These are phyloP conservation scores for Fraxinus sp. DNA, from an alignment of 305 asterid species.

Conservation along the genomic window DNA sequence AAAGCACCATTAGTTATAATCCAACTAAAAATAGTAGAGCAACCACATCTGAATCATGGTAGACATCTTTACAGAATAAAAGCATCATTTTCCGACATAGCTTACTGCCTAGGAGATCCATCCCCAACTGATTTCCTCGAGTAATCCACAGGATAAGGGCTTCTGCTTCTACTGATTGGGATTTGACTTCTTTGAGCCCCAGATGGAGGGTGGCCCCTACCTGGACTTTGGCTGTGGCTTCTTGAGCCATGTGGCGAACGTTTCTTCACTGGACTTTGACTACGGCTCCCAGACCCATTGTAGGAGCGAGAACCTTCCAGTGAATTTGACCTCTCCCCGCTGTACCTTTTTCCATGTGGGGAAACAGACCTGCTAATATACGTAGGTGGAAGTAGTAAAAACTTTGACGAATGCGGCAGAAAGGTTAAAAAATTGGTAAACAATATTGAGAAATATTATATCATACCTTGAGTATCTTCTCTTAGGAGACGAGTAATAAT, in stretches of 20 bases:
- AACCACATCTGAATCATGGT: background rate
- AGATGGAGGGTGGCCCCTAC: slow-evolving; percentile 32
- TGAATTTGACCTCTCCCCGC: slow-evolving; percentile 56
- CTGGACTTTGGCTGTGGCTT: slow-evolving; percentile 72
- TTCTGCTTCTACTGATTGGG: slow-evolving; percentile 47
- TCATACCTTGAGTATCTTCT: slow-evolving; percentile 72
- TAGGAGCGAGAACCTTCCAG: slow-evolving; percentile 44
- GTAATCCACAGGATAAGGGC: slow-evolving; percentile 35
- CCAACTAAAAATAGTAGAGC: background rate
- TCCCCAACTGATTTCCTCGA: slow-evolving; percentile 37
- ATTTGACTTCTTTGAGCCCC: slow-evolving; percentile 27
- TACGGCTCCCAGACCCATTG: slow-evolving; percentile 39
- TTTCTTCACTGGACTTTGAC: slow-evolving; percentile 46
- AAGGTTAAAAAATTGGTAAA: background rate
- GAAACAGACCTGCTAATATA: slow-evolving; percentile 58
- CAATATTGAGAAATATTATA: background rate
- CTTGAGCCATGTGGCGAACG: slow-evolving; percentile 64
- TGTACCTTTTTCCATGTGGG: slow-evolving; percentile 59
- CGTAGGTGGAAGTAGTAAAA: background rate
- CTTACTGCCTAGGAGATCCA: slow-evolving; percentile 42
- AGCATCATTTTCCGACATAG: background rate
- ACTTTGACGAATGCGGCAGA: slow-evolving; percentile 14
- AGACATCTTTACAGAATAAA: background rate
- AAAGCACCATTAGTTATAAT: background rate
- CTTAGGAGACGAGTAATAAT: slow-evolving; percentile 65